A percentile compares a stretch with the other conserved stretches of the same genome.
These are phyloP conservation scores for Lentinula novae-zelandiae DNA, from an alignment of 1,284 basidiomycete genomes.

Conservation along the genomic window DNA sequence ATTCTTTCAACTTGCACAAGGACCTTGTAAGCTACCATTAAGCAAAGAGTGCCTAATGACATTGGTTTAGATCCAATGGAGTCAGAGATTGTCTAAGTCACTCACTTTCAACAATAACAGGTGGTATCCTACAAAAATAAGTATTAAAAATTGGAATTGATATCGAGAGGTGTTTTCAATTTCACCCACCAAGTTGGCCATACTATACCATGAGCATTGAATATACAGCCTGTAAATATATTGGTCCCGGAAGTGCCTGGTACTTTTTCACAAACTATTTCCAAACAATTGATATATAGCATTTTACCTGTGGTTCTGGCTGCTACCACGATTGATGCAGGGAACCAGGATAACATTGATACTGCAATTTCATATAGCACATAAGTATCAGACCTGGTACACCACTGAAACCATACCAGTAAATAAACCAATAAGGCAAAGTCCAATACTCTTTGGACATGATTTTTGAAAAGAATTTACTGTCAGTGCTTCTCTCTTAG, in stretches of 20 bases:
- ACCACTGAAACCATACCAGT: background rate
- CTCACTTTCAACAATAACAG: constrained; percentile 22
- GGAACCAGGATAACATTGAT: background rate
- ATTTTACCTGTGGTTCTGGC: background rate
- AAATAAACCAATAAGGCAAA: background rate
- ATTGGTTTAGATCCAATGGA: background rate
- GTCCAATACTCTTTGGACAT: background rate
- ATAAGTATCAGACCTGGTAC: background rate
- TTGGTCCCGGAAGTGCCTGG: no score
- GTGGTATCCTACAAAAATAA: constrained; percentile 18
- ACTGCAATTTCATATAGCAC: background rate
- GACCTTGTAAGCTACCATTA: constrained; percentile 15
- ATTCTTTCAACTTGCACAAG: constrained; percentile 11
- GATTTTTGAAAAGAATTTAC: no score
- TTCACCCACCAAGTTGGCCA: no score
- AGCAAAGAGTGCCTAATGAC: constrained; percentile 16
- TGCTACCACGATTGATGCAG: background rate
- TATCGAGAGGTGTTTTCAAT: no score
- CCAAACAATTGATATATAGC: background rate
- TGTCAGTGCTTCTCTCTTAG: background rate
- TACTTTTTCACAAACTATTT: background rate
- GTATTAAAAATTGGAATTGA: no score
- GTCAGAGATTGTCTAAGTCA: background rate
- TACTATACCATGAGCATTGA: no score
- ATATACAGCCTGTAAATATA: no score